A percentile compares a stretch with the other conserved stretches of the same genome.
phyloP scores from a whole-genome alignment of 495 filamentous ascomycete genomes.

The Aspergillus egyptiacus region DNA sequence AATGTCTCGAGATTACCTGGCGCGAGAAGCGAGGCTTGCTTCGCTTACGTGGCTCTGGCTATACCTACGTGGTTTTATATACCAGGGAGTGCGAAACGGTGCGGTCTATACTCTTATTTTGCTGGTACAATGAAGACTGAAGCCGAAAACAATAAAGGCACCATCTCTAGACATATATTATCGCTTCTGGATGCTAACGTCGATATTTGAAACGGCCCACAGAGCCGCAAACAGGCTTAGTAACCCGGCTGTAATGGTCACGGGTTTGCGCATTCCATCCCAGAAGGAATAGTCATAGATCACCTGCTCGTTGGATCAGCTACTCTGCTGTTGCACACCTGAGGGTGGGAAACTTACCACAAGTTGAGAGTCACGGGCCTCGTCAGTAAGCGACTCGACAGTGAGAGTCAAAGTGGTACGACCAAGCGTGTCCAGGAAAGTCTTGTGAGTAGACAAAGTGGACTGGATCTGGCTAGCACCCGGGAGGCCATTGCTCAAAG shows the following conservation, averaged over 20 bases:
- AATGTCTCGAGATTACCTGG: neutral
- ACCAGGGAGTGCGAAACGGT: neutral
- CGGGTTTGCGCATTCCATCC: constrained; percentile 77
- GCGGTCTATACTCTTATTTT: constrained; percentile 2
- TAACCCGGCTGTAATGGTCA: constrained; percentile 72
- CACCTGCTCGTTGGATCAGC: constrained; percentile 31
- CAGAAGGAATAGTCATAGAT: constrained; percentile 79
- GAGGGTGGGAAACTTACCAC: constrained; percentile 46
- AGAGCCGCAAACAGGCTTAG: constrained; percentile 66
- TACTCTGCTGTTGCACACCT: constrained; percentile 6
- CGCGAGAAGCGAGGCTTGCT: neutral
- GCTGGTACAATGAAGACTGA: constrained; percentile 16
- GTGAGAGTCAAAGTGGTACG: constrained; percentile 77
- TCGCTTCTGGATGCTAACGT: constrained; percentile 61
- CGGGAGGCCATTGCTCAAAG: constrained; percentile 36
- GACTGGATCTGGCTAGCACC: constrained; percentile 30
- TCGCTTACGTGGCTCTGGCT: neutral
- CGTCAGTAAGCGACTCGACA: constrained; percentile 82
- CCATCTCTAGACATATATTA: constrained; percentile 20
- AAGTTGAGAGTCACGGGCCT: constrained; percentile 71
- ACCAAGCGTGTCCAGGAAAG: constrained; percentile 91
- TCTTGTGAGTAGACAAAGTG: constrained; percentile 61
- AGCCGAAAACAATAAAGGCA: constrained; percentile 7
- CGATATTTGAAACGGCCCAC: constrained; percentile 71
- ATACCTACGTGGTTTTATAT: neutral